Percentiles rank a stretch among this genome's conserved stretches.
These are phyloP conservation scores for Platanus orientalis DNA, from an alignment of 164 flowering plant genomes.

Conservation along the genomic window DNA sequence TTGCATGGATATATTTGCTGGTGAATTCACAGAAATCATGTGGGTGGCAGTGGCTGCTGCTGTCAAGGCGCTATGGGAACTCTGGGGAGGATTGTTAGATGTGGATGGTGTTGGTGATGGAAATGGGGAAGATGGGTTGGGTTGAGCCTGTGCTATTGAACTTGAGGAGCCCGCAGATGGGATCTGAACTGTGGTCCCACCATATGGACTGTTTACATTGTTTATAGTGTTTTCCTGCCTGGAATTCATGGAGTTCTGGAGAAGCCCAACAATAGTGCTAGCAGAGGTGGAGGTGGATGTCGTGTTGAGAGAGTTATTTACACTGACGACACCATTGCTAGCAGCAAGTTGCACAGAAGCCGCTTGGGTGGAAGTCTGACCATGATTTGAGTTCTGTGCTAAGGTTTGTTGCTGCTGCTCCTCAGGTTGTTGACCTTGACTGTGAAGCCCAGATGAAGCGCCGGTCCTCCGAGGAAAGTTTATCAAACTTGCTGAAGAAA, in stretches of 20 bases:
- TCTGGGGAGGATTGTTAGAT: conserved; percentile 59
- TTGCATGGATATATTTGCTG: conserved; percentile 49
- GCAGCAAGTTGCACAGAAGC: conserved; percentile 38
- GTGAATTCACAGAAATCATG: conserved; percentile 56
- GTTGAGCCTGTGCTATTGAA: conserved; percentile 49
- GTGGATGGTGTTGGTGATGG: conserved; percentile 74
- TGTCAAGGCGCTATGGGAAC: conserved; percentile 41
- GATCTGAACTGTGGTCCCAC: conserved; percentile 53
- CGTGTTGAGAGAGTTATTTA: conserved; percentile 41
- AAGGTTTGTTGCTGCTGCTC: conserved; percentile 40
- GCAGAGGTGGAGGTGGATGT: conserved; percentile 45
- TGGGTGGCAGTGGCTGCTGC: conserved; percentile 38
- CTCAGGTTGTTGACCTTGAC: conserved; percentile 54
- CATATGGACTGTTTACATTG: conserved; percentile 63
- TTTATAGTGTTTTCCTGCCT: conserved; percentile 55
- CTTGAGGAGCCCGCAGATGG: conserved; percentile 72
- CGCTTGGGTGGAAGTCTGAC: conserved; percentile 39
- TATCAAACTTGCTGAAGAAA: conserved; percentile 74
- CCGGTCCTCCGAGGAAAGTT: conserved; percentile 74
- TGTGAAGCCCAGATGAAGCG: conserved; percentile 43
- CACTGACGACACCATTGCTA: conserved; percentile 47
- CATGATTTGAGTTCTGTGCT: conserved; percentile 44
- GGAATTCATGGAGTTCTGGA: conserved; percentile 84
- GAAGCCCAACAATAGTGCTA: conserved; percentile 54
- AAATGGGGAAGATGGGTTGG: conserved; percentile 57